A percentile compares a stretch with the other conserved stretches of the same genome.
Conservation (phyloP, 345 rosid species). For the Dovyalis caffra region DNA sequence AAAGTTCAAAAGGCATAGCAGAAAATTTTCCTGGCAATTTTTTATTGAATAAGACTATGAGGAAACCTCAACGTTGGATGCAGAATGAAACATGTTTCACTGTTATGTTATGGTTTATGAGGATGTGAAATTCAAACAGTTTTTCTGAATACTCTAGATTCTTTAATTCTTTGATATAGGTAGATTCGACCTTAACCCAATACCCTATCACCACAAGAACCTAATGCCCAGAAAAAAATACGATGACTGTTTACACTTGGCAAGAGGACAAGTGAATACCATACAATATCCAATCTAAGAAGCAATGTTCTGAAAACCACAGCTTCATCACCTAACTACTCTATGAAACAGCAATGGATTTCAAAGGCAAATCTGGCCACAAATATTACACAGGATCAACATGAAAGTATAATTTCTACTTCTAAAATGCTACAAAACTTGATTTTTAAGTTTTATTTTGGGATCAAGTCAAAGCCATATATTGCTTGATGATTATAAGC, state of each 20-base stretch:
- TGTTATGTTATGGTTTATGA: neutral
- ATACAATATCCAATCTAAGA: neutral
- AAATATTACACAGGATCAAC: neutral
- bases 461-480: neutral
- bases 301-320: neutral
- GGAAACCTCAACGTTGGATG: neutral
- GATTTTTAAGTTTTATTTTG: neutral
- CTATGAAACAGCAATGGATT: neutral
- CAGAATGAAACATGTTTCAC: neutral
- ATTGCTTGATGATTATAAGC: neutral
- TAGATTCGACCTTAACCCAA: neutral
- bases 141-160: neutral
- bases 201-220: neutral
- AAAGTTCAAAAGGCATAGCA: neutral
- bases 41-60: neutral
- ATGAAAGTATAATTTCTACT: neutral
- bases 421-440: neutral
- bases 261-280: neutral
- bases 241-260: neutral
- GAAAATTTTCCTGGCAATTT: neutral
- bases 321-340: neutral
- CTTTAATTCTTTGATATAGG: neutral
- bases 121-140: neutral
- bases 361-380: neutral
- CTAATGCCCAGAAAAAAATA: neutral